Conservation (phyloP, 495 filamentous ascomycete species). For the Podospora bellae-mahoneyi region DNA sequence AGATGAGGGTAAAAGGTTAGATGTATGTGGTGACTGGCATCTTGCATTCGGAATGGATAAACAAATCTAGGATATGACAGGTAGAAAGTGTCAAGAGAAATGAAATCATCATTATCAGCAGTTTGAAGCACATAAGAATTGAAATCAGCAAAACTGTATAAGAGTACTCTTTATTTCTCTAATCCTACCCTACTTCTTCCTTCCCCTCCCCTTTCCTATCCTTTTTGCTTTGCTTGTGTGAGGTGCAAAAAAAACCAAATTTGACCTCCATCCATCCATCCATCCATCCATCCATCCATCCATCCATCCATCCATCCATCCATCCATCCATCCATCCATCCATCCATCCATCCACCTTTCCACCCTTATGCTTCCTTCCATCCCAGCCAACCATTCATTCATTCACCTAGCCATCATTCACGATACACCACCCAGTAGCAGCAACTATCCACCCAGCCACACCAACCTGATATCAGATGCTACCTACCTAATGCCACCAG, state of each 20-base stretch:
- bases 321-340: background rate
- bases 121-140: background rate
- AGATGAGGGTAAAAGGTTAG: too few relatives aligned
- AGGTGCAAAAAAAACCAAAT: background rate
- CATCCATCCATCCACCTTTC: background rate
- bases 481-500: background rate
- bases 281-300: background rate
- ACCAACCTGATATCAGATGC: background rate
- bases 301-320: background rate
- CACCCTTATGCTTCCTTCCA: background rate
- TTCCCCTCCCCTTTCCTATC: background rate
- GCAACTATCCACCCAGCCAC: background rate
- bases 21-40: too few relatives aligned
- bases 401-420: background rate
- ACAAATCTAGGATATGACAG: too few relatives aligned
- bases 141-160: background rate
- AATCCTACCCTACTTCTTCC: background rate
- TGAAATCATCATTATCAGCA: too few relatives aligned
- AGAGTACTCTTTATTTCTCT: background rate
- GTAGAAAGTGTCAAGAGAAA: too few relatives aligned
- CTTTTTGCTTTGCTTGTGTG: background rate
- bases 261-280: slow-evolving; percentile 15
- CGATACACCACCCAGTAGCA: background rate
- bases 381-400: background rate
- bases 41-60: too few relatives aligned